Evolutionary conservation across 176 grass and related monocot genomes (phyloP).

Genomic region (bread wheat (Triticum aestivum)): DNA sequence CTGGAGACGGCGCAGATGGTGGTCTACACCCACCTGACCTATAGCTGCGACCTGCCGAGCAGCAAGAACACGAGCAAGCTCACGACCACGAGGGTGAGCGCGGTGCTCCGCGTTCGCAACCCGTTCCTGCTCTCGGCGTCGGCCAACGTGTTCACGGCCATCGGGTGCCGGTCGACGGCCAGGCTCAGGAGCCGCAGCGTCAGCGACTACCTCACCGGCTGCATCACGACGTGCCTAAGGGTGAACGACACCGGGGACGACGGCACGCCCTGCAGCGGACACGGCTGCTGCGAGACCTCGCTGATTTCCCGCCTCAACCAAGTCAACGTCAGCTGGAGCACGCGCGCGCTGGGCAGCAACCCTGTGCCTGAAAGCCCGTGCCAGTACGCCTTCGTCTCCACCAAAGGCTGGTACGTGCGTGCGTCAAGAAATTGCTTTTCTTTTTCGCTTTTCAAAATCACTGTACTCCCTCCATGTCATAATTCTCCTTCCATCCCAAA

Average conservation of each 20-base stretch:
- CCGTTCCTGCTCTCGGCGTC: not conserved
- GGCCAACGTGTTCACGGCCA: not conserved
- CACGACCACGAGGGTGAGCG: too few relatives aligned
- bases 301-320: not conserved
- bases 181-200: not conserved
- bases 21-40: not conserved
- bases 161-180: not conserved
- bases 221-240: not conserved
- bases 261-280: not conserved
- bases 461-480: too few relatives aligned
- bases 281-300: not conserved
- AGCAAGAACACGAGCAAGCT: too few relatives aligned
- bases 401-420: not conserved
- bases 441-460: too few relatives aligned
- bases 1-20: not conserved
- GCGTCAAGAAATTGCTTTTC: too few relatives aligned
- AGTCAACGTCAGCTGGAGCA: not conserved
- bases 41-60: fast-evolving
- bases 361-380: not conserved
- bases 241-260: not conserved
- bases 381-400: not conserved
- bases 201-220: not conserved
- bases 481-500: too few relatives aligned
- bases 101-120: not conserved
- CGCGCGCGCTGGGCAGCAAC: too few relatives aligned